Percentiles rank a stretch among this genome's conserved stretches.
Evolutionary conservation across 140 eudicot species (phyloP).

Genomic region (Stevia rebaudiana): DNA sequence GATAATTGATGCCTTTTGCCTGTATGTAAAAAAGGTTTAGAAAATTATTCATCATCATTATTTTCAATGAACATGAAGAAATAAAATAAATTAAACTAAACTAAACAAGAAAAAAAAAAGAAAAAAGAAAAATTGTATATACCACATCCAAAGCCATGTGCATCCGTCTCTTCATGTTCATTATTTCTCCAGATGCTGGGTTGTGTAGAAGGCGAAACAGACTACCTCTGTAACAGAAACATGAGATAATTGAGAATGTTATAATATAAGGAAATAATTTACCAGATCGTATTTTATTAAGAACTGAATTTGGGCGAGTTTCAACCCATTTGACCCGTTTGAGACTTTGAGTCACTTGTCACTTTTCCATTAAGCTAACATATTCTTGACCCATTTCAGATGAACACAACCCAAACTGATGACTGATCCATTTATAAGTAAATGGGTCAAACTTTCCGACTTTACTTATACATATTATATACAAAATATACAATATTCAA

Average conservation of each 20-base stretch:
- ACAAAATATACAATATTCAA: not conserved
- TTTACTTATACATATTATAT: not conserved
- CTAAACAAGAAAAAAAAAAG: not conserved
- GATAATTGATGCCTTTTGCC: conserved; percentile 95
- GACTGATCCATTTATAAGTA: not conserved
- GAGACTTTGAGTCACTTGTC: not conserved
- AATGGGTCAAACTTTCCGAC: not conserved
- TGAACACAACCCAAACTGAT: not conserved
- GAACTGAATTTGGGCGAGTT: not conserved
- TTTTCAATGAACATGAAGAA: not conserved
- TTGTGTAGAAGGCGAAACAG: conserved; percentile 77
- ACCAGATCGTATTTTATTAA: not conserved
- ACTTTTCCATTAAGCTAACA: not conserved
- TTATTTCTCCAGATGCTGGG: conserved; percentile 68
- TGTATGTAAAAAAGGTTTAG: conserved; percentile 21
- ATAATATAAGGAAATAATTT: not conserved
- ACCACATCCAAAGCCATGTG: conserved; percentile 98
- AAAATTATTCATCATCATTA: not conserved
- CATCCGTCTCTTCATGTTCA: conserved; percentile 68
- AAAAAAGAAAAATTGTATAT: conserved; percentile 17
- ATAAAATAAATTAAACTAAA: not conserved
- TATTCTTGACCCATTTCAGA: not conserved
- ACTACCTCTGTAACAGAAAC: conserved; percentile 56
- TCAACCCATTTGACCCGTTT: not conserved
- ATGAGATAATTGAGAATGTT: not conserved